A percentile compares a stretch with the other conserved stretches of the same genome.
Conservation (phyloP, 768 basidiomycete species). For the Amanita phalloides region DNA sequence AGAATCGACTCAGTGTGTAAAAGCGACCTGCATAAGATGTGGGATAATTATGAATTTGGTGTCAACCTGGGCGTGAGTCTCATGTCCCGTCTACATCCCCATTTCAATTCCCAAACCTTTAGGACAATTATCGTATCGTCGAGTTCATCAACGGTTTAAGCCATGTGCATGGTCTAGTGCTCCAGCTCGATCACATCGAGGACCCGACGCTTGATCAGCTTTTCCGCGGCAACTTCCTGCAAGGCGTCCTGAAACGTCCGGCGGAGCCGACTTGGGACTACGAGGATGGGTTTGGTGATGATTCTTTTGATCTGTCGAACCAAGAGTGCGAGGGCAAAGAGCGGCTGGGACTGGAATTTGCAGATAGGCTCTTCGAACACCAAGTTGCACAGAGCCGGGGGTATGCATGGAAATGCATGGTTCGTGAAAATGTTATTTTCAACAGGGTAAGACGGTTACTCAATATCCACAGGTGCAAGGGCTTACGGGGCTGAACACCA, state of each 20-base stretch:
- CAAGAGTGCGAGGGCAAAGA: conserved; percentile 11
- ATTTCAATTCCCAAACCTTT: too few species aligned
- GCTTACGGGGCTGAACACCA: too few species aligned
- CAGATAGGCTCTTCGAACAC: conserved; percentile 9
- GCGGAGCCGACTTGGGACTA: background rate
- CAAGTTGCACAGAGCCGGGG: background rate
- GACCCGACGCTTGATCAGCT: conserved; percentile 3
- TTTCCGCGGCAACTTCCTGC: background rate
- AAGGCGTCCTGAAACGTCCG: background rate
- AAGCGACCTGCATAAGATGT: background rate
- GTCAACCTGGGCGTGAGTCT: too few species aligned
- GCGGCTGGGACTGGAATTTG: conserved; percentile 15
- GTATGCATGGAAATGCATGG: background rate
- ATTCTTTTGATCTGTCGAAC: background rate
- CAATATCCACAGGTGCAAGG: too few species aligned
- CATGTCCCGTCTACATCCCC: too few species aligned
- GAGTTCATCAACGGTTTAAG: too few species aligned
- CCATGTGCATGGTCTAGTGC: background rate
- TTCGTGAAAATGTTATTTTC: too few species aligned
- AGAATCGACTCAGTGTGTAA: background rate
- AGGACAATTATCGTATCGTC: too few species aligned
- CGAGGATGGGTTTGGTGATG: background rate
- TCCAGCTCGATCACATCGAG: conserved; percentile 8
- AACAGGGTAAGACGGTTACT: too few species aligned
- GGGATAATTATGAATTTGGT: background rate